Base-by-base conservation (phyloP, 2,329 filamentous ascomycete genomes). In the Aspergillus sclerotialis region DNA sequence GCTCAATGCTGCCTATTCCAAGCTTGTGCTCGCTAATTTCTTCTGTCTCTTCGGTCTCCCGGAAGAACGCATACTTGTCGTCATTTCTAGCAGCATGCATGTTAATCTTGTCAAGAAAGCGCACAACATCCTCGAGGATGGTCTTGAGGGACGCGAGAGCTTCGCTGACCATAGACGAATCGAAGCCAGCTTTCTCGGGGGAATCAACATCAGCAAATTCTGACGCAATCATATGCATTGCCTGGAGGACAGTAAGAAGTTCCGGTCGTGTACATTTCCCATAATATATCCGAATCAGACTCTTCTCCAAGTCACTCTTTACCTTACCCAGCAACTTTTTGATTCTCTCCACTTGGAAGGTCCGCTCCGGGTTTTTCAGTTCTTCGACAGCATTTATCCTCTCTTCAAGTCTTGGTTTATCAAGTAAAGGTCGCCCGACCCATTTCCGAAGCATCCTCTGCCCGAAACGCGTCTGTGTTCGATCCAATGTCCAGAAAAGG, bases 31-130 rank as follows among this genome's bases (percentile, higher is more conserved):
- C 81, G 13, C 81, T 80, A 45, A 98, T 95, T 28, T 80, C 83
- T 16, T 95, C 89, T 0, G 84, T 93, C 60, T 95, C 90, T 43
- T 87, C 75, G 25, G 82, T 76, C 43, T 94, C 87, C 5, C 82
- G 78, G 59, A 98, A 95, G 69, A 98, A 98, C 23, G 74, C 71
- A 58, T 95, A 96, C 58, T 94, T 95, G 69, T 98, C 89, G 52
- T 96, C 82, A 15, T 76, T 78, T 31, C 80, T 82, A 0, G 90
- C 92, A 1, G 92, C 85, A 45, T 84, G 74, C 19, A 81, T 69
- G 49, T 94, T 94, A 61, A 98, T 92, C 40, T 80, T 82, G 35
- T 93, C 82, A 2, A 98, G 75, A 53, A 85, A 88, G 1, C 70
- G 70, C 12, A 84, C 70, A 4, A 96, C 76, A 12, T 80, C 76